Percentiles rank a stretch among this genome's conserved stretches.
phyloP scores from a whole-genome alignment of 2,329 filamentous ascomycete genomes.

The Spiromastix sp. region DNA sequence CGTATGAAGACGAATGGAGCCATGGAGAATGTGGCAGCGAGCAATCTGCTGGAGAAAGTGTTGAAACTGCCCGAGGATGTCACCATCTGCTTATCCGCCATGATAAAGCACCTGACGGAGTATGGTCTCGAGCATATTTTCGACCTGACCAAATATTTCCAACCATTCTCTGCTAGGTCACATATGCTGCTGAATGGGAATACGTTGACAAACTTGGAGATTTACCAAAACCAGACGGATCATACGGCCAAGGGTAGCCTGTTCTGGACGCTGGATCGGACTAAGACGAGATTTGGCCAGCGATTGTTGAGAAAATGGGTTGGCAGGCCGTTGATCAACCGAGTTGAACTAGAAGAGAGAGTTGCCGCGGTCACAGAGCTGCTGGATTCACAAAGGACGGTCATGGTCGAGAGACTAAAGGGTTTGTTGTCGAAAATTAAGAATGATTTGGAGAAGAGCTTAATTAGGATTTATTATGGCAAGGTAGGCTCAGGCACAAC shows the following conservation, averaged over 20 bases:
- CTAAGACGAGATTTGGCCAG: constrained; percentile 78
- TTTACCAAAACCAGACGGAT: constrained; percentile 92
- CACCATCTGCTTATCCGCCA: constrained; percentile 84
- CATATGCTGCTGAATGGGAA: constrained; percentile 97
- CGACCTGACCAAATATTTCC: constrained; percentile 91
- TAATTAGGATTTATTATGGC: constrained; percentile 94
- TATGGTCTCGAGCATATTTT: constrained; percentile 95
- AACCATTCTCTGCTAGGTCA: constrained; percentile 84
- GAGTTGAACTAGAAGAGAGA: constrained; percentile 61
- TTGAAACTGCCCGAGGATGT: constrained; percentile 75
- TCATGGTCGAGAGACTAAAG: constrained; percentile 62
- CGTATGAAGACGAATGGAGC: constrained; percentile 58
- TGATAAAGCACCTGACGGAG: constrained; percentile 87
- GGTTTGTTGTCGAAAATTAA: constrained; percentile 60
- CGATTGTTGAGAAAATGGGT: constrained; percentile 90
- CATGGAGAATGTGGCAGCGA: constrained; percentile 45
- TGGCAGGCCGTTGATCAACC: constrained; percentile 76
- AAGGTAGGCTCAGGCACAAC: constrained; percentile 42
- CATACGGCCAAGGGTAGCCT: constrained; percentile 75
- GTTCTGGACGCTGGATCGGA: constrained; percentile 93
- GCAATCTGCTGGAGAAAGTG: constrained; percentile 70
- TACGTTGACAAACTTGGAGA: constrained; percentile 83
- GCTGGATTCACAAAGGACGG: constrained; percentile 54
- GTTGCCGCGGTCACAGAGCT: constrained; percentile 81
- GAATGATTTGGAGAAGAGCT: constrained; percentile 79